phyloP scores from a whole-genome alignment of 2,329 filamentous ascomycete species.

The Penicillium digitatum region DNA sequence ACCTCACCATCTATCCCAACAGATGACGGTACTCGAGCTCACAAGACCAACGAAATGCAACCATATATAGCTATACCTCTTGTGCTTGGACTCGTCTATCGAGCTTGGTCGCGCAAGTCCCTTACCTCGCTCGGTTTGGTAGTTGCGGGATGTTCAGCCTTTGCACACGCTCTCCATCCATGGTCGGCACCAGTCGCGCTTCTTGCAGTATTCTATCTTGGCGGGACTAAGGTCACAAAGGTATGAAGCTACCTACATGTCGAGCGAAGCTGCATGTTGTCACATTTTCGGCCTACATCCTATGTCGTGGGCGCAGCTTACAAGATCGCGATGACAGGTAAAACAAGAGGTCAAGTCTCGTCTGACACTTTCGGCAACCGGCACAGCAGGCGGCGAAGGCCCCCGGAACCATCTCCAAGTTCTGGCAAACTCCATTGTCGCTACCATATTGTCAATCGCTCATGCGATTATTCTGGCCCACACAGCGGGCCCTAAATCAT shows the following conservation, averaged over 20 bases:
- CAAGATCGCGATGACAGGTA: constrained; percentile 52
- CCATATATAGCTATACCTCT: constrained; percentile 42
- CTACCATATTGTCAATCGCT: constrained; percentile 59
- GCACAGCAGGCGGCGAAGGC: constrained; percentile 70
- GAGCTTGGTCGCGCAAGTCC: constrained; percentile 68
- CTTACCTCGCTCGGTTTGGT: constrained; percentile 73
- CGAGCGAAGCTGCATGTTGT: background rate
- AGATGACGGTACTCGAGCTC: background rate
- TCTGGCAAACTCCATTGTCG: constrained; percentile 79
- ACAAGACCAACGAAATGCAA: constrained; percentile 34
- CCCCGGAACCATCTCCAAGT: constrained; percentile 83
- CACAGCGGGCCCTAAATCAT: constrained; percentile 20
- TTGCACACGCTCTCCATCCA: constrained; percentile 82
- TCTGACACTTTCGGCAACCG: constrained; percentile 73
- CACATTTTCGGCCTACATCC: background rate
- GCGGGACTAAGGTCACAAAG: constrained; percentile 79
- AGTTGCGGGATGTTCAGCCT: constrained; percentile 67
- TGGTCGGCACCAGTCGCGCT: constrained; percentile 89
- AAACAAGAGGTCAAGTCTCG: constrained; percentile 82
- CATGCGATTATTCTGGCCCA: constrained; percentile 46
- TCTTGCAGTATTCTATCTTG: constrained; percentile 78
- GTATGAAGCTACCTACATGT: constrained; percentile 41
- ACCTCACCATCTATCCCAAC: background rate
- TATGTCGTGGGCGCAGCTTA: background rate
- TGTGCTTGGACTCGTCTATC: constrained; percentile 59